A percentile compares a stretch with the other conserved stretches of the same genome.
phyloP scores from a whole-genome alignment of 768 basidiomycete species.

The Podaxis rugospora region DNA sequence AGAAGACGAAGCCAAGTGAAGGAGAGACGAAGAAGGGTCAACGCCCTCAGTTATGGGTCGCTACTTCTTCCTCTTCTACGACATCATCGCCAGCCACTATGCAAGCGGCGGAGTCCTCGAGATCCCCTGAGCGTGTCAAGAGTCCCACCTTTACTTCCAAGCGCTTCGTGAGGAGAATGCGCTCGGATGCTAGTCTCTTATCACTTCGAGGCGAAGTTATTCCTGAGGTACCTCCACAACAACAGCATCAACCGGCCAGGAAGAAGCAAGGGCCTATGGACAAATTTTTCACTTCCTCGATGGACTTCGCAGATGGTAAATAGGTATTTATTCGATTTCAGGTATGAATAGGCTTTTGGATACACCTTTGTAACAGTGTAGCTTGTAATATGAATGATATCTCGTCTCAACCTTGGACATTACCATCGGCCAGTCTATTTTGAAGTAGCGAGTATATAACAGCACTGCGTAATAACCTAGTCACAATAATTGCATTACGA shows the following conservation, averaged over 20 bases:
- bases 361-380: background rate
- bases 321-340: conserved; percentile 6
- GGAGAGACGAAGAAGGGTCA: conserved; percentile 15
- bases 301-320: conserved; percentile 22
- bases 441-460: no score
- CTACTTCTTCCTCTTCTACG: conserved; percentile 17
- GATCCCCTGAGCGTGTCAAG: background rate
- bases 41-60: conserved; percentile 28
- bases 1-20: conserved; percentile 12
- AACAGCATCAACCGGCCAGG: conserved; percentile 12
- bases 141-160: background rate
- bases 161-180: conserved; percentile 2
- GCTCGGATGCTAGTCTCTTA: conserved; percentile 7
- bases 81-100: background rate
- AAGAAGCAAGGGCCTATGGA: conserved; percentile 27
- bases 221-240: conserved; percentile 11
- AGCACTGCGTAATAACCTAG: no score
- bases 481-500: no score
- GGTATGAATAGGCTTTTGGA: background rate
- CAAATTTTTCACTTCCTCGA: conserved; percentile 25
- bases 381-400: background rate
- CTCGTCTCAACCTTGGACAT: background rate
- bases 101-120: background rate
- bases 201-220: background rate
- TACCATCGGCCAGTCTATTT: no score